phyloP scores from a whole-genome alignment of 805 yeast species.

The Candida sanyiensis region DNA sequence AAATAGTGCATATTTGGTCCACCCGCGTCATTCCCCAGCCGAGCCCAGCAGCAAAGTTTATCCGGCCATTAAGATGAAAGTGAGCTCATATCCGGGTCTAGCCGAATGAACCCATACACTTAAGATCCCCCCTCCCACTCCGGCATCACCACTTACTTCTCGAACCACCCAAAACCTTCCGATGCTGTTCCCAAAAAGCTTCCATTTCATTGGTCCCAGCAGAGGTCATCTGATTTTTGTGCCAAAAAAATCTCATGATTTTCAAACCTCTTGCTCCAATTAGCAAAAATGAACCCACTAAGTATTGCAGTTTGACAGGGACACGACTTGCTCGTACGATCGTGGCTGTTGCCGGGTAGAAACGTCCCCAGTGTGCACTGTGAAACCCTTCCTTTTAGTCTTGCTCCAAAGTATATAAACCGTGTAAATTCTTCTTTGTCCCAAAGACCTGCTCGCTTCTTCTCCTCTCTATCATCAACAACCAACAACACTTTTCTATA shows the following conservation, averaged over 20 bases:
- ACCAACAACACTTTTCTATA: not conserved
- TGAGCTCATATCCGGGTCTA: too few relatives aligned
- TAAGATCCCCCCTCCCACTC: too few relatives aligned
- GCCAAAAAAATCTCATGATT: conserved; percentile 5
- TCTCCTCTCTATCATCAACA: not conserved
- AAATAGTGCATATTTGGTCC: too few relatives aligned
- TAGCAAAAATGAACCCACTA: not conserved
- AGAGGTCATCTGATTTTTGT: not conserved
- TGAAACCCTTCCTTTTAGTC: too few relatives aligned
- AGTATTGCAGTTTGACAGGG: not conserved
- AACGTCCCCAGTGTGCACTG: too few relatives aligned
- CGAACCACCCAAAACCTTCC: not conserved
- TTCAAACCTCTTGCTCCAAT: too few relatives aligned
- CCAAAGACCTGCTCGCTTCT: too few relatives aligned
- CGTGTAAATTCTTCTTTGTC: not conserved
- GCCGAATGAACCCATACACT: not conserved
- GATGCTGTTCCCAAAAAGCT: not conserved
- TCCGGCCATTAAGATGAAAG: too few relatives aligned
- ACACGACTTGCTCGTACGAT: conserved; percentile 4
- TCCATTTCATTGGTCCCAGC: not conserved
- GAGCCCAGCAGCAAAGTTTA: too few relatives aligned
- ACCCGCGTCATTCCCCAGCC: too few relatives aligned
- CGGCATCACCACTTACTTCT: not conserved
- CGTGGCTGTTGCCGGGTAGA: too few relatives aligned
- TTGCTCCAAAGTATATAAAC: too few relatives aligned